Evolutionary conservation across 2,329 filamentous ascomycete genomes (phyloP).

Genomic region (Phyllosticta citrichinensis): DNA sequence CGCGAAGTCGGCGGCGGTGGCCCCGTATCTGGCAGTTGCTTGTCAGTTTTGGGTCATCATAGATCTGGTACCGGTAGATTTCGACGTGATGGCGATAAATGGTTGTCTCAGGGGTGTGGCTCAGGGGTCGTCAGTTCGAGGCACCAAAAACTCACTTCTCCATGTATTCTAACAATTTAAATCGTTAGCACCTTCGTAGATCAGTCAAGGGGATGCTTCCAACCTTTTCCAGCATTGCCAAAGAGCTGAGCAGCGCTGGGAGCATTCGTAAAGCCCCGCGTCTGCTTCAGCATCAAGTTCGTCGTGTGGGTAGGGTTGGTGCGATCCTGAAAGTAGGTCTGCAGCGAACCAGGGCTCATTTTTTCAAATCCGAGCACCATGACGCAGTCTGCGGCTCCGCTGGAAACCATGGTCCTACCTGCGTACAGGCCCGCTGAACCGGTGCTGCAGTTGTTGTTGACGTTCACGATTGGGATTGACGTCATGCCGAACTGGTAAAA

Average conservation of each 20-base stretch:
- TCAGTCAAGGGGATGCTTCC: too few relatives aligned
- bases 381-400: conserved; percentile 77
- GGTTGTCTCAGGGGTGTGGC: background rate
- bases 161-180: too few relatives aligned
- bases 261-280: conserved; percentile 69
- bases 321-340: conserved; percentile 76
- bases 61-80: background rate
- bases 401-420: conserved; percentile 66
- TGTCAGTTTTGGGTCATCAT: background rate
- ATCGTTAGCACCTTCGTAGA: too few relatives aligned
- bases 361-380: conserved; percentile 95
- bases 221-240: too few relatives aligned
- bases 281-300: conserved; percentile 69
- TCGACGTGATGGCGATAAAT: too few relatives aligned
- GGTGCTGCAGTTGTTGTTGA: conserved; percentile 98
- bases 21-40: conserved; percentile 55
- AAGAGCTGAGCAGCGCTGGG: conserved; percentile 89
- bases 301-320: conserved; percentile 68
- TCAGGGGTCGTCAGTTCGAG: too few relatives aligned
- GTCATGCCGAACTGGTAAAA: conserved; percentile 99
- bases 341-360: conserved; percentile 87
- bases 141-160: conserved; percentile 72
- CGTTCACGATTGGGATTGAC: conserved; percentile 90
- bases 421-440: conserved; percentile 86
- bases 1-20: conserved; percentile 75